phyloP scores from a whole-genome alignment of 2,329 filamentous ascomycete genomes.

The Cytospora piceicola region DNA sequence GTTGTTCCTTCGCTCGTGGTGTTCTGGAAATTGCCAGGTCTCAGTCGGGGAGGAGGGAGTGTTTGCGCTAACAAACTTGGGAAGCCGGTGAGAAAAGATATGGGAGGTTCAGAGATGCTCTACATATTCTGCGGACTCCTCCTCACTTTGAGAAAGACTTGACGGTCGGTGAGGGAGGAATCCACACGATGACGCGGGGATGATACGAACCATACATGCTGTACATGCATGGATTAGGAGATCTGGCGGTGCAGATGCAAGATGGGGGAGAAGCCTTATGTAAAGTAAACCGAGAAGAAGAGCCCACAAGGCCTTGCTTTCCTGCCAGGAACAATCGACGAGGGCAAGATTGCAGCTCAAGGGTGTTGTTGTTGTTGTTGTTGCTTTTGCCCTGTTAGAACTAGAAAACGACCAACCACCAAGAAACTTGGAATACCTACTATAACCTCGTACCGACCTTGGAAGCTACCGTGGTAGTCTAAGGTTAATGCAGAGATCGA shows the following conservation, averaged over 20 bases:
- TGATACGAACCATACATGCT: conserved; percentile 19
- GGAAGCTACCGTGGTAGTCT: not conserved
- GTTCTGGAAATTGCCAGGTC: conserved; percentile 35
- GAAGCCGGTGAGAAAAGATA: not conserved
- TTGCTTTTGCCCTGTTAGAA: not conserved
- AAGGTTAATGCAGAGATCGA: not conserved
- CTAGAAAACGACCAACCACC: too few relatives aligned
- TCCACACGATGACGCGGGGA: conserved; percentile 28
- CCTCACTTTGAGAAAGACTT: not conserved
- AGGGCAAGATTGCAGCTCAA: not conserved
- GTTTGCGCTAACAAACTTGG: conserved; percentile 35
- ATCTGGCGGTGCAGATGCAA: conserved; percentile 15
- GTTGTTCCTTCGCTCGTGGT: conserved; percentile 18
- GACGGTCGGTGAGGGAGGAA: conserved; percentile 14
- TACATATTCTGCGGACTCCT: conserved; percentile 10
- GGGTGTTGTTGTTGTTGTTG: not conserved
- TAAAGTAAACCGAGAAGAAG: not conserved
- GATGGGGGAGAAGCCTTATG: not conserved
- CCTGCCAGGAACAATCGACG: not conserved
- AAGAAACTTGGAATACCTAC: not conserved
- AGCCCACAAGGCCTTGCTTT: conserved; percentile 1
- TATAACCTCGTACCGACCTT: not conserved
- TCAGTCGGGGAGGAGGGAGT: conserved; percentile 32
- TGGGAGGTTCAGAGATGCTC: not conserved
- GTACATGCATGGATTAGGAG: conserved; percentile 13